These are phyloP conservation scores for Colletotrichum brevisporum DNA, from an alignment of 2,329 filamentous ascomycete species.

Conservation along the genomic window DNA sequence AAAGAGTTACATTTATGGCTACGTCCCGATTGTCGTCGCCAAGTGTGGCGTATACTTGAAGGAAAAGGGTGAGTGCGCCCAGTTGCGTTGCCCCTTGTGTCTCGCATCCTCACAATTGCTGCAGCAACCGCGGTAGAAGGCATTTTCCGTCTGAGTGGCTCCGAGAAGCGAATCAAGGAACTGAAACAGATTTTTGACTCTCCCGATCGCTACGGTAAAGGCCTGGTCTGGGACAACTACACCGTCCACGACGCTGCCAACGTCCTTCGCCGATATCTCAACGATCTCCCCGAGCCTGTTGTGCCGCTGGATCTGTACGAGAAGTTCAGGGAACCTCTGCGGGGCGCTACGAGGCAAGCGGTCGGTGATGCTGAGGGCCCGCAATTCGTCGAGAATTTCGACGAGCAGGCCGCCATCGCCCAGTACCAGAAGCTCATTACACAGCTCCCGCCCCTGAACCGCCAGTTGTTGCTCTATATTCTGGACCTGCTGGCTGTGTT, in stretches of 20 bases:
- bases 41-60: slow-evolving; percentile 98
- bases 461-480: slow-evolving; percentile 94
- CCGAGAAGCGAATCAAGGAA: slow-evolving; percentile 98
- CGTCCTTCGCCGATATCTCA: slow-evolving; percentile 93
- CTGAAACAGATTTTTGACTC: slow-evolving; percentile 93
- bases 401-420: slow-evolving; percentile 79
- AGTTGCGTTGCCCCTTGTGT: not conserved
- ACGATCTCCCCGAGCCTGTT: slow-evolving; percentile 95
- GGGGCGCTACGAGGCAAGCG: slow-evolving; percentile 78
- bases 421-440: slow-evolving; percentile 93
- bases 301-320: slow-evolving; percentile 95
- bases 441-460: slow-evolving; percentile 91
- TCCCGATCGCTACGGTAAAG: slow-evolving; percentile 95
- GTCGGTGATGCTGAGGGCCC: slow-evolving; percentile 77
- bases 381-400: slow-evolving; percentile 76
- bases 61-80: slow-evolving; percentile 83
- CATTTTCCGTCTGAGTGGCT: slow-evolving; percentile 95
- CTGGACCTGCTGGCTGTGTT: slow-evolving; percentile 96
- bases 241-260: slow-evolving; percentile 99
- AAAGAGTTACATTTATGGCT: slow-evolving; percentile 97
- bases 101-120: slow-evolving; percentile 44
- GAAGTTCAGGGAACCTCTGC: slow-evolving; percentile 87
- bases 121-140: slow-evolving; percentile 94
- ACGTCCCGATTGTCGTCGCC: slow-evolving; percentile 97
- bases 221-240: slow-evolving; percentile 96